Evolutionary conservation across 2,329 filamentous ascomycete genomes (phyloP).

Genomic region (Paecilomyces sp.): DNA sequence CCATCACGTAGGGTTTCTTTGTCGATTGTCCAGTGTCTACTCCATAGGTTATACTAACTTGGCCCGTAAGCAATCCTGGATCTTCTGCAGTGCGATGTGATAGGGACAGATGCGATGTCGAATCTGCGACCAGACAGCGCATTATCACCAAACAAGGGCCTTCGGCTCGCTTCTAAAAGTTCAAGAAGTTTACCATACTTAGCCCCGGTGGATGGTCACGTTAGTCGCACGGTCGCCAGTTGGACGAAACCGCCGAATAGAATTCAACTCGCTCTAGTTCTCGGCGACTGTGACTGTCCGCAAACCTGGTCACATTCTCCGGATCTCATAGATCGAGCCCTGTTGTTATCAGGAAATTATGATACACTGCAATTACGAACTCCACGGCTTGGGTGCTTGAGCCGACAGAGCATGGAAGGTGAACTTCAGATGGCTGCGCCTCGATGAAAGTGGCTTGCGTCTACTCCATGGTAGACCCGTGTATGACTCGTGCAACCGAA

Average conservation of each 20-base stretch:
- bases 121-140: background rate
- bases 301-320: background rate
- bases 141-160: background rate
- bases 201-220: background rate
- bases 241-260: background rate
- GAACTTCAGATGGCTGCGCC: background rate
- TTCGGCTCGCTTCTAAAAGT: background rate
- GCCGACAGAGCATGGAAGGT: background rate
- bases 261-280: background rate
- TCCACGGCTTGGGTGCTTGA: background rate
- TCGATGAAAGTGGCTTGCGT: background rate
- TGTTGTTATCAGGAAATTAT: background rate
- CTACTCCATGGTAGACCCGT: background rate
- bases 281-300: background rate
- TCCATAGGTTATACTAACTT: background rate
- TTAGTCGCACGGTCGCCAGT: background rate
- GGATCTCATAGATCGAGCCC: background rate
- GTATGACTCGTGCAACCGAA: background rate
- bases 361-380: background rate
- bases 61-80: background rate
- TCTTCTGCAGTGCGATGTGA: background rate
- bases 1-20: background rate
- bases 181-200: background rate
- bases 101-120: background rate
- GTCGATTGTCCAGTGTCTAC: background rate